Evolutionary conservation across 2,329 filamentous ascomycete species (phyloP).

Genomic region (Hysterium pulicare): DNA sequence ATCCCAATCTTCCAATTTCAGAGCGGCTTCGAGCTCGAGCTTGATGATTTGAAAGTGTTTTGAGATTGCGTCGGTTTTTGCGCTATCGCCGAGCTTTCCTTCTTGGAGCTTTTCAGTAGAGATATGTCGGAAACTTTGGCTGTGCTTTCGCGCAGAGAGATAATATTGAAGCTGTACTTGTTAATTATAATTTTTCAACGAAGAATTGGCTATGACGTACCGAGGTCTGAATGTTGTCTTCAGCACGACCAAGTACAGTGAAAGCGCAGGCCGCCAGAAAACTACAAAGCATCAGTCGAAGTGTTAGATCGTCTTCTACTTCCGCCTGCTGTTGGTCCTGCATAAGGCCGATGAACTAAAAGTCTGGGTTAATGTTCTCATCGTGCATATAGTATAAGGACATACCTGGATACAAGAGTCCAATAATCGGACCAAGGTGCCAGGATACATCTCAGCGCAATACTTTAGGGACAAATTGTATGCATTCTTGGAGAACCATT

Average conservation of each 20-base stretch:
- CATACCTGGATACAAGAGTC: constrained; percentile 42
- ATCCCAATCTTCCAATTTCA: constrained; percentile 66
- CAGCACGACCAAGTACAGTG: constrained; percentile 47
- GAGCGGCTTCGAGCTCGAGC: constrained; percentile 75
- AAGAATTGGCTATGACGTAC: constrained; percentile 33
- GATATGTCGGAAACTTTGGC: constrained; percentile 54
- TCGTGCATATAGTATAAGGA: not conserved
- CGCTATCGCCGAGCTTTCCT: constrained; percentile 41
- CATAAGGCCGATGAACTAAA: constrained; percentile 42
- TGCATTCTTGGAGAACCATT: constrained; percentile 80
- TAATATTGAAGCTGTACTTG: constrained; percentile 60
- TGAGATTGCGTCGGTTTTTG: constrained; percentile 51
- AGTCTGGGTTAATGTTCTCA: constrained; percentile 2
- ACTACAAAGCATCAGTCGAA: constrained; percentile 66
- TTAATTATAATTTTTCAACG: constrained; percentile 15
- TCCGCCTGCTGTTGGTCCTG: constrained; percentile 20
- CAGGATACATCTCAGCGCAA: constrained; percentile 55
- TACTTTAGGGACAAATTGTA: constrained; percentile 74
- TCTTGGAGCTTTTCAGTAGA: constrained; percentile 40
- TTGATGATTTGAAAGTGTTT: constrained; percentile 67
- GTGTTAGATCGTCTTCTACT: constrained; percentile 46
- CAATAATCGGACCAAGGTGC: constrained; percentile 55
- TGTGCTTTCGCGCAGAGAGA: constrained; percentile 57
- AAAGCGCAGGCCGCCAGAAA: constrained; percentile 57
- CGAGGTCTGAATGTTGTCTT: constrained; percentile 38